Evolutionary conservation across 306 rosid genomes (phyloP), one percentile per base, ranked within the genome.

Genomic region (Cicer cuneatum): DNA sequence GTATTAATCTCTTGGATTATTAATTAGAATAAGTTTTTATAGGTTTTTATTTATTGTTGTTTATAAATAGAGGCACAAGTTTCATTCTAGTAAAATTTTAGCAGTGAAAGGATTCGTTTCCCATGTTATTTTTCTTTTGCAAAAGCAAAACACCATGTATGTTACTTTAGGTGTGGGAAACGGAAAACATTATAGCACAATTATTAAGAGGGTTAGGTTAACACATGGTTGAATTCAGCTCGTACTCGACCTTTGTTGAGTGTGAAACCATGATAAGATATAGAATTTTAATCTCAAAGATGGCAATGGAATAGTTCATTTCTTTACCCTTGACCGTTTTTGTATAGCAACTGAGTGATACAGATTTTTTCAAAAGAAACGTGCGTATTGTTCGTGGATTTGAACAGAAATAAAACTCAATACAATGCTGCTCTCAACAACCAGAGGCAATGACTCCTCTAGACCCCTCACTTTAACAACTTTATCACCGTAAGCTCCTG

Each of bases 21-120:
- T 42, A 65, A 65, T 9, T 10, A 18, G 10, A 42, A 11, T 11
- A 6, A 65, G 35, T 65, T 65, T 43, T 65, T 16, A 42, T 65
- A 65, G 53, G 52, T 65, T 18, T 65, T 42, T 19, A 42, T 52
- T 21, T 65, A 11, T 41, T 19, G 9, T 42, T 65, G 70, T 41
- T 41, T 19, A 65, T 41, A 18, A 41, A 16, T 45, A 39, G 45
- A 61, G 16, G 39, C 52, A 42, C 38, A 65, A 24, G 24, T 61
- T 65, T 65, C 38, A 1, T 42, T 7, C 46, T 2, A 18, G 37
- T 18, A 42, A 40, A 65, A 3, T 42, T 65, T 65, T 65, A 41
- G 37, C 38, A 65, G 41, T 18, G 38, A 42, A 64, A 65, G 70
- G 15, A 64, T 38, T 62, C 12, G 24, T 37, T 61, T 46, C 66